These are phyloP conservation scores for Phytophthora macrochlamydospora DNA, from an alignment of 352 stramenopile species.

Conservation along the genomic window DNA sequence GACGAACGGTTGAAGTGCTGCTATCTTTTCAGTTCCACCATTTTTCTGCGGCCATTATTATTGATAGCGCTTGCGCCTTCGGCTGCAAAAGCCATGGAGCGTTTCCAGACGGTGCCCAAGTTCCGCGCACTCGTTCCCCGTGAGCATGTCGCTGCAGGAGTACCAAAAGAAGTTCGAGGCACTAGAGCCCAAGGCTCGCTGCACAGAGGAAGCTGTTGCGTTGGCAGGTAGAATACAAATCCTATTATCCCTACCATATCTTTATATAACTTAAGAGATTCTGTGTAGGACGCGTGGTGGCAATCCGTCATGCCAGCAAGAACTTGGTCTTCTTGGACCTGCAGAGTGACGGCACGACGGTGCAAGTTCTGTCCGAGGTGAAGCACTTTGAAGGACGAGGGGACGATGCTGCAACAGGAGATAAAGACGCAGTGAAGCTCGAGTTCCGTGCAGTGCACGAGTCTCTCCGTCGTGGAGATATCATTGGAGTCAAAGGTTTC, in stretches of 20 bases:
- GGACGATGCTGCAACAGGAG: constrained; percentile 15
- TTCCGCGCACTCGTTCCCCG: constrained; percentile 69
- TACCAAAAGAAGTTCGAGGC: constrained; percentile 62
- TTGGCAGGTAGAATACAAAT: constrained; percentile 43
- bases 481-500: constrained; percentile 80
- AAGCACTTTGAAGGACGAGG: constrained; percentile 69
- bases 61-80: constrained; percentile 20
- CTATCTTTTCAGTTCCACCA: not conserved
- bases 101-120: constrained; percentile 55
- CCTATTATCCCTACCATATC: not conserved
- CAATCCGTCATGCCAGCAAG: constrained; percentile 81
- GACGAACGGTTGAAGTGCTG: constrained; percentile 22
- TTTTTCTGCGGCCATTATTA: constrained; percentile 6
- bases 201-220: constrained; percentile 54
- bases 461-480: constrained; percentile 78
- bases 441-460: constrained; percentile 72
- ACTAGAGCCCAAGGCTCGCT: constrained; percentile 62
- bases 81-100: constrained; percentile 47
- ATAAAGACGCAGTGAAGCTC: constrained; percentile 42
- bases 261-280: not conserved
- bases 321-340: constrained; percentile 86
- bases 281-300: constrained; percentile 62
- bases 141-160: constrained; percentile 68
- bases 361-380: constrained; percentile 80
- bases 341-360: constrained; percentile 59